Conservation (phyloP, 2,329 filamentous ascomycete species). For the Volutella citrinella region DNA sequence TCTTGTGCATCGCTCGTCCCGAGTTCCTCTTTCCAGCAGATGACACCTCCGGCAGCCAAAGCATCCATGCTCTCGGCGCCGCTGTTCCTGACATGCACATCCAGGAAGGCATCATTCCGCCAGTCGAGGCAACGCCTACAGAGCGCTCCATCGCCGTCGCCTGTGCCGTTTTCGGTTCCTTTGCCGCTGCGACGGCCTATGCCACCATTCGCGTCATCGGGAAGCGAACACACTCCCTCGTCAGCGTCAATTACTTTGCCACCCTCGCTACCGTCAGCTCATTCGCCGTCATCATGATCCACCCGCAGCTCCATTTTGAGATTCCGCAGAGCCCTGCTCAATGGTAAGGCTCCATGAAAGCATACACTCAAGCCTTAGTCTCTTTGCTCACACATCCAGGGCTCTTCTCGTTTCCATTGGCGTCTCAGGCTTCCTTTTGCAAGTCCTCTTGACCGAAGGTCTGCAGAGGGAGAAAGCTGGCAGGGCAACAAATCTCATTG, state of each 20-base stretch:
- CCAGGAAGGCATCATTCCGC: conserved; percentile 23
- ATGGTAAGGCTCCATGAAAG: conserved; percentile 17
- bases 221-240: conserved; percentile 68
- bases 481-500: conserved; percentile 30
- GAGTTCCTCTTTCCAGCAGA: conserved; percentile 49
- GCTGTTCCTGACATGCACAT: conserved; percentile 6
- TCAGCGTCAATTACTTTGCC: conserved; percentile 78
- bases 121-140: conserved; percentile 44
- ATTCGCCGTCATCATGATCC: conserved; percentile 51
- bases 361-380: background rate
- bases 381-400: conserved; percentile 34
- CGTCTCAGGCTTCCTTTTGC: conserved; percentile 71
- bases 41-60: conserved; percentile 5
- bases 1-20: conserved; percentile 73
- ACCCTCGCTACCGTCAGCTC: conserved; percentile 64
- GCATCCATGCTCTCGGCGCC: no score
- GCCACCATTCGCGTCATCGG: conserved; percentile 74
- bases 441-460: conserved; percentile 73
- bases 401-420: conserved; percentile 61
- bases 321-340: conserved; percentile 24
- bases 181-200: conserved; percentile 67
- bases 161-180: conserved; percentile 65
- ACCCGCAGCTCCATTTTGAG: conserved; percentile 40
- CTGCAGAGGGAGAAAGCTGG: conserved; percentile 62
- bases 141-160: conserved; percentile 65